A percentile compares a stretch with the other conserved stretches of the same genome.
phyloP scores from a whole-genome alignment of 2,329 filamentous ascomycete genomes.

The Pseudogymnoascus sp. region DNA sequence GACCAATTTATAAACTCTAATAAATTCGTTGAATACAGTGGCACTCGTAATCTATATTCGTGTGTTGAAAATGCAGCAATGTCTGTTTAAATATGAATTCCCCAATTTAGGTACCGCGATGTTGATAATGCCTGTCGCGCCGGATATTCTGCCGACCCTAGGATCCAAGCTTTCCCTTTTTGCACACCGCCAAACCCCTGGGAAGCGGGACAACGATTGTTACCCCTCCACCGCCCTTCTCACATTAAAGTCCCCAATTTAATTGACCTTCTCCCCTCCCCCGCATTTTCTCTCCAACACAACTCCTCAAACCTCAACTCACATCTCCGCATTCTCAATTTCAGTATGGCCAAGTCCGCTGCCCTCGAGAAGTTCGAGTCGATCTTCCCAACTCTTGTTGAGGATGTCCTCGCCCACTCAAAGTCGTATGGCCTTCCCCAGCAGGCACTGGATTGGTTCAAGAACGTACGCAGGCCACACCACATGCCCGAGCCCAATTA shows the following conservation, averaged over 20 bases:
- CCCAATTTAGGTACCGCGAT: slow-evolving; percentile 2
- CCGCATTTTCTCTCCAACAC: slow-evolving; percentile 8
- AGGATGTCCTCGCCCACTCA: slow-evolving; percentile 72
- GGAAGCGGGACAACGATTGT: background rate
- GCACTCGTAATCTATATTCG: background rate
- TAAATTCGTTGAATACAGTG: background rate
- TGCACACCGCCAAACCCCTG: slow-evolving; percentile 1
- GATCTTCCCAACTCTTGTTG: slow-evolving; percentile 77
- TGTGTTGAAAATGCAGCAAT: background rate
- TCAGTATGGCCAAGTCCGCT: slow-evolving; percentile 57
- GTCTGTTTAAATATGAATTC: background rate
- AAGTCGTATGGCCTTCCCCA: slow-evolving; percentile 75
- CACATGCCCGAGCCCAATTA: background rate
- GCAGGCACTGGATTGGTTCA: slow-evolving; percentile 77
- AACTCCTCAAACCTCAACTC: slow-evolving; percentile 11
- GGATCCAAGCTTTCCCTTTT: background rate
- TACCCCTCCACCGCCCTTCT: background rate
- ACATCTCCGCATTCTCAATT: background rate
- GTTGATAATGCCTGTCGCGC: slow-evolving; percentile 6
- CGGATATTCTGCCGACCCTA: slow-evolving; percentile 1
- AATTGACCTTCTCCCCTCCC: background rate
- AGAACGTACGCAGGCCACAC: slow-evolving; percentile 49
- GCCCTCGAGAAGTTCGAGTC: slow-evolving; percentile 82
- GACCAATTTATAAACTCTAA: background rate
- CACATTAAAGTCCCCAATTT: background rate